These are phyloP conservation scores for Linderina pennispora DNA, from an alignment of 192 early-diverging fungal genomes.

Conservation along the genomic window DNA sequence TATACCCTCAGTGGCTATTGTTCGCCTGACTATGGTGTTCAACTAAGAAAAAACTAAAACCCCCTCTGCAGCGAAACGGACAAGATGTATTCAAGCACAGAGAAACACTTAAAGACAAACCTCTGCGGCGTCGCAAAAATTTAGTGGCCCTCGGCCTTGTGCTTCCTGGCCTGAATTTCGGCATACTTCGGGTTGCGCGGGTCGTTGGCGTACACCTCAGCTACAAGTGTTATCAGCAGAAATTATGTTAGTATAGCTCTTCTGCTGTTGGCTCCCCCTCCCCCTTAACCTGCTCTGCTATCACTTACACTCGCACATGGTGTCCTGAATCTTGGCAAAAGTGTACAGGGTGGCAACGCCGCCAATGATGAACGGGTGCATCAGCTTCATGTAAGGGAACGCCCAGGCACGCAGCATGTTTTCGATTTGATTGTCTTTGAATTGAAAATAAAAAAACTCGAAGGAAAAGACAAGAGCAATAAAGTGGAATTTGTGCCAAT, in stretches of 20 bases:
- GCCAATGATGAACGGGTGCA: constrained; percentile 47
- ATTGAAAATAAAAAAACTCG: neutral
- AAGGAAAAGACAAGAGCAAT: neutral
- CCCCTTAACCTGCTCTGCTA: no score
- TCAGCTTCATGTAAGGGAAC: constrained; percentile 47
- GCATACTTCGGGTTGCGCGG: constrained; percentile 44
- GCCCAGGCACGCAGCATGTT: constrained; percentile 47
- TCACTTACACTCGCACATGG: constrained; percentile 44
- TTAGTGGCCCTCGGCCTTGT: constrained; percentile 44
- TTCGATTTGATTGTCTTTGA: neutral
- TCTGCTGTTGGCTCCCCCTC: no score
- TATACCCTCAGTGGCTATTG: no score
- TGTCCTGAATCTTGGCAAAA: constrained; percentile 42
- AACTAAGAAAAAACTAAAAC: neutral
- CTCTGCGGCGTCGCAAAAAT: no score
- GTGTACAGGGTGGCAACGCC: constrained; percentile 25
- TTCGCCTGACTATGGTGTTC: no score
- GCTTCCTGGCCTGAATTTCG: constrained; percentile 47
- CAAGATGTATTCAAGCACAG: no score
- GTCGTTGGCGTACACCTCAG: constrained; percentile 39
- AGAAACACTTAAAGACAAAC: no score
- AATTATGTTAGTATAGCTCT: no score
- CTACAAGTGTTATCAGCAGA: constrained; percentile 7
- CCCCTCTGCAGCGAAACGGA: no score
- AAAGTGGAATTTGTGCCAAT: neutral